Base-by-base conservation (phyloP, 2,329 filamentous ascomycete species). In the Dactylellina drechsleri region DNA sequence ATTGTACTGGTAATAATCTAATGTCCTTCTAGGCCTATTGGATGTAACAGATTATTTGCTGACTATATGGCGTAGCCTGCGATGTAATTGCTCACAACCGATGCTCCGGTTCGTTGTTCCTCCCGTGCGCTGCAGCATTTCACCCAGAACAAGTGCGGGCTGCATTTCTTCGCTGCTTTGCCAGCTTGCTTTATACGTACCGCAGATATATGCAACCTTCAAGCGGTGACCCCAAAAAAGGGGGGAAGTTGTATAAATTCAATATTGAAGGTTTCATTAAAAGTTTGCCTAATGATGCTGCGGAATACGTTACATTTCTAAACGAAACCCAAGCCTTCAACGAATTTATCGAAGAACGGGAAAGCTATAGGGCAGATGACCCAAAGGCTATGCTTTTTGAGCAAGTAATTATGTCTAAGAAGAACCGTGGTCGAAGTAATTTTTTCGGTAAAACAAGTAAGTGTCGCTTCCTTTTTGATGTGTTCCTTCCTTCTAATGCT, bases 301-400 rank as follows among this genome's bases (percentile, higher is more conserved):
- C 86, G 26, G 87, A 88, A 66, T 90, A 90, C 79, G 86, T 90
- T 80, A 81, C 84, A 50, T 84, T 87, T 79, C 82, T 91, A 56
- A 87, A 87, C 77, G 86, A 90, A 78, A 91, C 88, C 1, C 88
- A 90, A 83, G 87, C 84, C 57, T 92, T 93, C 81, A 92, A 92
- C 78, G 91, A 94, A 81, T 95, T 95, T 81, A 91, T 95, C 76
- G 90, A 94, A 79, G 90, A 93, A 78, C 88, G 92, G 53, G 92
- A 95, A 82, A 88, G 85, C 20, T 87, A 86, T 6, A 84, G 87
- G 1, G 82, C 87, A 0, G 85, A 87, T 6, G 86, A 91, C 76
- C 86, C 91, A 0, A 82, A 85, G 1, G 88, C 94, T 79, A 90
- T 90, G 66, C 86, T 95, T 0, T 95, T 95, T 79, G 92, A 95